phyloP scores from a whole-genome alignment of 192 early-diverging fungal genomes.

The Backusella circina region DNA sequence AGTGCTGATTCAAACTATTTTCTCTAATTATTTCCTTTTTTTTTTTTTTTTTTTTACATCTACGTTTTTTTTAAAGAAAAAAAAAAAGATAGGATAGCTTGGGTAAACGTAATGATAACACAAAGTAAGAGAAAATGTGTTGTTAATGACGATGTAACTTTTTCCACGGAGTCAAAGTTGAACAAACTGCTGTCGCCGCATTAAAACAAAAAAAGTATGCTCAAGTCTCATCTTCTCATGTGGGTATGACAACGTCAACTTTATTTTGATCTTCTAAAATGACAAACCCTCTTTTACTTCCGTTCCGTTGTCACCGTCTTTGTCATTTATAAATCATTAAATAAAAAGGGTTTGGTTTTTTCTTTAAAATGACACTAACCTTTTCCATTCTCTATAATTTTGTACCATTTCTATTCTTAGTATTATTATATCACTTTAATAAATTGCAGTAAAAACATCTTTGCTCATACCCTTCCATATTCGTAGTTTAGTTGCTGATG shows the following conservation, averaged over 20 bases:
- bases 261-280: not conserved
- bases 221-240: not conserved
- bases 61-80: too few species aligned
- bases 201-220: not conserved
- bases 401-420: not conserved
- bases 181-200: not conserved
- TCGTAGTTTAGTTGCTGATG: not conserved
- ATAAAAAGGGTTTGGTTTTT: not conserved
- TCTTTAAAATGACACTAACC: not conserved
- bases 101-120: not conserved
- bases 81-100: not conserved
- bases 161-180: not conserved
- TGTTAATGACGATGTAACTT: not conserved
- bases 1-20: not conserved
- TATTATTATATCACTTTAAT: not conserved
- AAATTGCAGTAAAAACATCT: not conserved
- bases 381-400: not conserved
- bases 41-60: not conserved
- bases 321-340: not conserved
- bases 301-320: not conserved
- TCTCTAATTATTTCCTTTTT: not conserved
- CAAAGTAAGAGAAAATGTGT: not conserved
- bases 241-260: conserved; percentile 12
- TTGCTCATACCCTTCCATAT: not conserved
- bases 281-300: not conserved